Evolutionary conservation across 495 filamentous ascomycete species (phyloP).

Genomic region (Aspergillus nidulans): DNA sequence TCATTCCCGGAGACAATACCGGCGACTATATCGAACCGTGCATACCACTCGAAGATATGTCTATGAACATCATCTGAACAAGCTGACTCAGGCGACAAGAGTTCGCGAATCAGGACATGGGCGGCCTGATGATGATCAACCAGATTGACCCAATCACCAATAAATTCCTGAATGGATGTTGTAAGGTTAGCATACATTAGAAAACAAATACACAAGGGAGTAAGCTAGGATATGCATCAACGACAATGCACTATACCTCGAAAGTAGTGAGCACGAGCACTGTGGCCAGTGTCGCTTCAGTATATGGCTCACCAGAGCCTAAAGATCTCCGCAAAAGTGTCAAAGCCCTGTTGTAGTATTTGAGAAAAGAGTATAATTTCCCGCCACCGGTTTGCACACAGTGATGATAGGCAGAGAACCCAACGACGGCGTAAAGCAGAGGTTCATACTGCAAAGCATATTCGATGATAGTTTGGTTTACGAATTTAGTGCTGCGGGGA

Average conservation of each 20-base stretch:
- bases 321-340: constrained; percentile 68
- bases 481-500: constrained; percentile 61
- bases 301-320: constrained; percentile 62
- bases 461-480: constrained; percentile 64
- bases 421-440: constrained; percentile 83
- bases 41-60: constrained; percentile 79
- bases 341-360: constrained; percentile 87
- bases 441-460: constrained; percentile 75
- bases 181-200: constrained; percentile 17
- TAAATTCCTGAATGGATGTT: constrained; percentile 67
- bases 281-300: constrained; percentile 72
- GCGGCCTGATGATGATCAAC: constrained; percentile 91
- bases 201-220: not conserved
- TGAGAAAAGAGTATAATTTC: constrained; percentile 74
- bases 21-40: constrained; percentile 80
- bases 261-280: constrained; percentile 90
- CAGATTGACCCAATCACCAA: constrained; percentile 91
- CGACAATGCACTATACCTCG: constrained; percentile 57
- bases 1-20: constrained; percentile 77
- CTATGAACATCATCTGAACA: constrained; percentile 64
- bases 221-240: not conserved
- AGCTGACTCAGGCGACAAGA: constrained; percentile 74
- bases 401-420: constrained; percentile 84
- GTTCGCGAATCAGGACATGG: constrained; percentile 67
- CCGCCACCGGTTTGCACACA: constrained; percentile 64